These are phyloP conservation scores for Colletotrichum phormii DNA, from an alignment of 2,329 filamentous ascomycete genomes.

Conservation along the genomic window DNA sequence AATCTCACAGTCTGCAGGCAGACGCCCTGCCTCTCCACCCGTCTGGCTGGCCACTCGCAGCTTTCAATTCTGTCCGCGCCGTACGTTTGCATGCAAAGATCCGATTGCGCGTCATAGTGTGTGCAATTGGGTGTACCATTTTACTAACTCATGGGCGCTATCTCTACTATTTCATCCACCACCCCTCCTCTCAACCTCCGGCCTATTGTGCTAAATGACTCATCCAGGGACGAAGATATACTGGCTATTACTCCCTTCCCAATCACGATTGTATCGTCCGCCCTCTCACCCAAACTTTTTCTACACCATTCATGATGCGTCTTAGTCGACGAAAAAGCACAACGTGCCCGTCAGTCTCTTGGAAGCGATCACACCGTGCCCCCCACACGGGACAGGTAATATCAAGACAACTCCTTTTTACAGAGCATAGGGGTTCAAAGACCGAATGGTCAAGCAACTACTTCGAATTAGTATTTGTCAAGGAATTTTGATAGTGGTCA, in stretches of 20 bases:
- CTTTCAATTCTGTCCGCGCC: neutral
- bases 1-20: neutral
- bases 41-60: neutral
- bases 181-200: constrained; percentile 22
- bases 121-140: constrained; percentile 29
- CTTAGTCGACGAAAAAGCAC: neutral
- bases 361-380: constrained; percentile 1
- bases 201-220: constrained; percentile 31
- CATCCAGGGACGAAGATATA: constrained; percentile 34
- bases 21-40: neutral
- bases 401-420: constrained; percentile 44
- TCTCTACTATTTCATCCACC: constrained; percentile 35
- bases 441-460: constrained; percentile 86
- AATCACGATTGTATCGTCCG: constrained; percentile 16
- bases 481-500: too few relatives aligned
- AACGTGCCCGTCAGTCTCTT: neutral
- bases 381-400: neutral
- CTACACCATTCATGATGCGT: constrained; percentile 15
- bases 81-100: neutral
- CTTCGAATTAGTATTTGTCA: constrained; percentile 53
- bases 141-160: constrained; percentile 33
- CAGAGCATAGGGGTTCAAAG: constrained; percentile 81
- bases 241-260: constrained; percentile 28
- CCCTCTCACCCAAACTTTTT: constrained; percentile 36
- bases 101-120: neutral